These are phyloP conservation scores for Phoenix dactylifera DNA, from an alignment of 176 grass and related monocot species.

Conservation along the genomic window DNA sequence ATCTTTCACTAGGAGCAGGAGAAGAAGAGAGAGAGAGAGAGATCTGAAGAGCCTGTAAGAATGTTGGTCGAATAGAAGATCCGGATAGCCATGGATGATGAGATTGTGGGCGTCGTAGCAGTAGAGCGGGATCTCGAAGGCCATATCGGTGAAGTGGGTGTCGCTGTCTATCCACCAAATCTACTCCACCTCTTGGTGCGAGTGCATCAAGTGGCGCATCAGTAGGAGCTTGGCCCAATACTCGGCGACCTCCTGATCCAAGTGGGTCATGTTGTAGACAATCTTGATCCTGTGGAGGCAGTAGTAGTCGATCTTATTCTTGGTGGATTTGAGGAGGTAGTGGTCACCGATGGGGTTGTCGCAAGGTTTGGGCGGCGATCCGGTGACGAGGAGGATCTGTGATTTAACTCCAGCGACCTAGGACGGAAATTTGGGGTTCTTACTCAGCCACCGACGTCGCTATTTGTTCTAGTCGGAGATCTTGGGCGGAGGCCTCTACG, in stretches of 20 bases:
- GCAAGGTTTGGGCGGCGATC: slow-evolving; percentile 17
- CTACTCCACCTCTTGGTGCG: slow-evolving; percentile 82
- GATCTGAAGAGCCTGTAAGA: slow-evolving; percentile 16
- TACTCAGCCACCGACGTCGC: too few relatives aligned
- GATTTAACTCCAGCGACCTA: slow-evolving; percentile 25
- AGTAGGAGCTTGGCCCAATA: too few relatives aligned
- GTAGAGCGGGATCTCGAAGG: slow-evolving; percentile 43
- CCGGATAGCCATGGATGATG: slow-evolving; percentile 39
- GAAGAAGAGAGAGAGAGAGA: too few relatives aligned
- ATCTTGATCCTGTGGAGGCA: slow-evolving; percentile 59
- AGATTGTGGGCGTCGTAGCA: slow-evolving; percentile 43
- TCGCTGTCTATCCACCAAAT: slow-evolving; percentile 70
- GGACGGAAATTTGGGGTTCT: slow-evolving; percentile 3
- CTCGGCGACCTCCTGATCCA: slow-evolving; percentile 24
- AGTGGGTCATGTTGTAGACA: slow-evolving; percentile 34
- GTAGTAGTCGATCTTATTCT: slow-evolving; percentile 83
- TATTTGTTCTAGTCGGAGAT: neutral
- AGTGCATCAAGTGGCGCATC: slow-evolving; percentile 26
- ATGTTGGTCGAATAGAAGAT: slow-evolving; percentile 32
- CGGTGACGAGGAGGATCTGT: slow-evolving; percentile 37
- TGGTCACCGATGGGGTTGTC: slow-evolving; percentile 36
- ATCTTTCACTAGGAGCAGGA: too few relatives aligned
- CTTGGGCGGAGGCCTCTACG: too few relatives aligned
- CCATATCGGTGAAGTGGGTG: slow-evolving; percentile 71
- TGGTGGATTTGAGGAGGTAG: slow-evolving; percentile 46